Percentiles rank a stretch among this genome's conserved stretches.
Evolutionary conservation across 129 eudicot species (phyloP).

Genomic region (Lactuca sativa): DNA sequence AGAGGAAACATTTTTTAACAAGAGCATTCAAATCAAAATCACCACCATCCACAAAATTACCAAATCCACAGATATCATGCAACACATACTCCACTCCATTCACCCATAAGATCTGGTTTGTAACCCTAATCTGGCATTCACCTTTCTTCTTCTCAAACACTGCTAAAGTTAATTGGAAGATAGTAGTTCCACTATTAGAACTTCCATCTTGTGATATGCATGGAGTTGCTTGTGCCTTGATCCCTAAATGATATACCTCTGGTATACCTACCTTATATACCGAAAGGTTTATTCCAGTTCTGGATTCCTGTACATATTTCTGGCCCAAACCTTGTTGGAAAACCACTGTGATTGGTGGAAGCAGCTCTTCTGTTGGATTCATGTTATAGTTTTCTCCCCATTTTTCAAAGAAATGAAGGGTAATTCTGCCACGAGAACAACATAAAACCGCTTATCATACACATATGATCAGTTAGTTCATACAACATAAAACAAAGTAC

Average conservation of each 20-base stretch:
- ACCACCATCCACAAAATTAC: slow-evolving; percentile 73
- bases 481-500: not conserved
- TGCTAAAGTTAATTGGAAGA: slow-evolving; percentile 80
- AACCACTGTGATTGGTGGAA: slow-evolving; percentile 58
- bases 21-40: slow-evolving; percentile 82
- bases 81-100: slow-evolving; percentile 76
- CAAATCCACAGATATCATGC: slow-evolving; percentile 91
- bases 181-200: slow-evolving; percentile 42
- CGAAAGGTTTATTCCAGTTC: slow-evolving; percentile 82
- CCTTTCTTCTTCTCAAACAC: slow-evolving; percentile 85
- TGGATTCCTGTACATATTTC: slow-evolving; percentile 73
- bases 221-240: slow-evolving; percentile 82
- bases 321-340: slow-evolving; percentile 87
- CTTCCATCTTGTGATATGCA: slow-evolving; percentile 43
- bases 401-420: slow-evolving; percentile 80
- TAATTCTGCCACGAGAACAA: slow-evolving; percentile 47
- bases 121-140: slow-evolving; percentile 63
- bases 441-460: not conserved
- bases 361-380: slow-evolving; percentile 56
- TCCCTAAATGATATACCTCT: slow-evolving; percentile 69
- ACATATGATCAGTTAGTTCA: no score
- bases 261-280: slow-evolving; percentile 46
- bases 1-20: slow-evolving; percentile 95
- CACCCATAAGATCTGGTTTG: slow-evolving; percentile 83
- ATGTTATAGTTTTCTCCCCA: slow-evolving; percentile 81